Evolutionary conservation across 2,329 filamentous ascomycete species (phyloP).

Genomic region (Knufia fluminis): DNA sequence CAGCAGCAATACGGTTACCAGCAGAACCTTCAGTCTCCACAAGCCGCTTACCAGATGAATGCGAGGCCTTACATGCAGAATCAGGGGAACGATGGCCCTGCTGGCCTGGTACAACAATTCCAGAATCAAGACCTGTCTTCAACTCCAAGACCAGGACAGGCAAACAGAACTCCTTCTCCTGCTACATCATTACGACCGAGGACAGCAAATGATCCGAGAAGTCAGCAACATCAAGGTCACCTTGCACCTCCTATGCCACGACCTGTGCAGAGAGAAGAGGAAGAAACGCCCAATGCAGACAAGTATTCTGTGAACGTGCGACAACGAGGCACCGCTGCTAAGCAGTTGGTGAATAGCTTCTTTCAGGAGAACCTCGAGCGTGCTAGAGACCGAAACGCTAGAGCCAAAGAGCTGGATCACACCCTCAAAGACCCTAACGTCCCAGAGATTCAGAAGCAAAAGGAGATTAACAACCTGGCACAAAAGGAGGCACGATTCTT

Average conservation of each 20-base stretch:
- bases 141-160: slow-evolving; percentile 59
- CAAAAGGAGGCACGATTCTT: slow-evolving; percentile 87
- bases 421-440: slow-evolving; percentile 70
- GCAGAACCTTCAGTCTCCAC: slow-evolving; percentile 47
- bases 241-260: slow-evolving; percentile 59
- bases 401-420: slow-evolving; percentile 84
- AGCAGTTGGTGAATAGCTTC: slow-evolving; percentile 63
- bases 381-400: slow-evolving; percentile 88
- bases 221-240: slow-evolving; percentile 53
- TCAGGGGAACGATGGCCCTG: slow-evolving; percentile 69
- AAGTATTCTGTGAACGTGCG: slow-evolving; percentile 80
- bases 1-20: slow-evolving; percentile 42
- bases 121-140: slow-evolving; percentile 87
- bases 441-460: slow-evolving; percentile 66
- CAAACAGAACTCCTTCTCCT: slow-evolving; percentile 60
- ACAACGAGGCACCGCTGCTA: slow-evolving; percentile 59
- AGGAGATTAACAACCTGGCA: slow-evolving; percentile 74
- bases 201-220: slow-evolving; percentile 63
- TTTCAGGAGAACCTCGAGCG: slow-evolving; percentile 98
- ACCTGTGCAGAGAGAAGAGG: slow-evolving; percentile 51
- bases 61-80: slow-evolving; percentile 32
- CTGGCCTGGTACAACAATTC: slow-evolving; percentile 88
- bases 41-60: slow-evolving; percentile 44
- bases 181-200: slow-evolving; percentile 60
- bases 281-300: slow-evolving; percentile 71